These are phyloP conservation scores for Jaltomata sinuosa DNA, from an alignment of 257 asterid genomes.

Conservation along the genomic window DNA sequence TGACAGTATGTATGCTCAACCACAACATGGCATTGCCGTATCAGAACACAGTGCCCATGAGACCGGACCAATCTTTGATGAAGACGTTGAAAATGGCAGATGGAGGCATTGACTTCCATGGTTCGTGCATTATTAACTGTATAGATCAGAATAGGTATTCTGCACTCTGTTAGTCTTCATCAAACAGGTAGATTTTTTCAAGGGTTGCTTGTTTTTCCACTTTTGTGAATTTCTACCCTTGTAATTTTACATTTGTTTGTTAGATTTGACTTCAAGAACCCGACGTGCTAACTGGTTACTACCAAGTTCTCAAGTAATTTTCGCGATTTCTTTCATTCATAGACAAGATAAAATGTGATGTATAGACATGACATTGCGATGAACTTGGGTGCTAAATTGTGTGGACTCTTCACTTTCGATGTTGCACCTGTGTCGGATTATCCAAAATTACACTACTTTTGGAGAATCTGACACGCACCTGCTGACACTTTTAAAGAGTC, in stretches of 20 bases:
- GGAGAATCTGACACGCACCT: too few species aligned
- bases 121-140: conserved; percentile 1
- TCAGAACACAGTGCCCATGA: conserved; percentile 10
- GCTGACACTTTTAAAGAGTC: too few species aligned
- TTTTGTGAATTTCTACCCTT: background rate
- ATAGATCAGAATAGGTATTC: background rate
- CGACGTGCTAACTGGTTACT: background rate
- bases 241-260: background rate
- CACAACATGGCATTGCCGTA: conserved; percentile 10
- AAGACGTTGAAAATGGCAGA: conserved; percentile 27
- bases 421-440: too few species aligned
- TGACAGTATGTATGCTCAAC: conserved; percentile 29
- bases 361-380: background rate
- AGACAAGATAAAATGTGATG: background rate
- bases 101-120: conserved; percentile 21
- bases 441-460: too few species aligned
- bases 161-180: background rate
- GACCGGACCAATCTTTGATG: conserved; percentile 26
- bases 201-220: background rate
- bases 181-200: background rate
- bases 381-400: too few species aligned
- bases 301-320: background rate
- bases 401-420: too few species aligned
- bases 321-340: background rate
- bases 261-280: background rate